Evolutionary conservation across 1,284 basidiomycete genomes (phyloP).

Genomic region (Vanrija pseudolonga): DNA sequence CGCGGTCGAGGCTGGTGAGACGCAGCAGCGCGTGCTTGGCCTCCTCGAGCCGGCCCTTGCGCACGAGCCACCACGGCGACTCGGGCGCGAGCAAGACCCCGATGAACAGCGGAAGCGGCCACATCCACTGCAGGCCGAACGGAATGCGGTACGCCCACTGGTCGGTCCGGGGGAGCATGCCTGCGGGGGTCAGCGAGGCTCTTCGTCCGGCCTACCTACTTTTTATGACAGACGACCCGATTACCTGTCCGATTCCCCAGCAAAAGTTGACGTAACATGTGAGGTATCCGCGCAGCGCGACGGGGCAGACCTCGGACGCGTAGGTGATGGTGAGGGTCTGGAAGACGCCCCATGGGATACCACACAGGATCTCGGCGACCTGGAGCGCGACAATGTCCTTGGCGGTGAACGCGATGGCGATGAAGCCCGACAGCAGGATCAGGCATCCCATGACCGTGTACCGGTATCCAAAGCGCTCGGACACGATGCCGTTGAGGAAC

Average conservation of each 20-base stretch:
- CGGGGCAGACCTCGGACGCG: conserved; percentile 45
- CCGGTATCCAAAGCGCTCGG: conserved; percentile 48
- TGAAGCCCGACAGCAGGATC: conserved; percentile 32
- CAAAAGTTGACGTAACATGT: conserved; percentile 45
- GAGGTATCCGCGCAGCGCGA: conserved; percentile 43
- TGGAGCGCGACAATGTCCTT: conserved; percentile 31
- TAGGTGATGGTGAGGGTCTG: conserved; percentile 26
- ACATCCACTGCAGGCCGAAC: conserved; percentile 40
- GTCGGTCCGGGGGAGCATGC: conserved; percentile 33
- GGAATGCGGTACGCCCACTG: conserved; percentile 42
- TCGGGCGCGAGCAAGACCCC: conserved; percentile 34
- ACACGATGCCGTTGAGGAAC: conserved; percentile 45
- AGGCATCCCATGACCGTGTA: conserved; percentile 38
- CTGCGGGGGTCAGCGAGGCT: too few relatives aligned
- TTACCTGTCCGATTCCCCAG: conserved; percentile 44
- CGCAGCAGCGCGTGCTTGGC: conserved; percentile 48
- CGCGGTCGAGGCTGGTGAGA: conserved; percentile 37
- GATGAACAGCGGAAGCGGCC: conserved; percentile 36
- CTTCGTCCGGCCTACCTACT: too few relatives aligned
- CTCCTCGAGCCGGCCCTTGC: conserved; percentile 46
- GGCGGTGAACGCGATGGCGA: conserved; percentile 43
- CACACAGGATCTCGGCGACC: conserved; percentile 37
- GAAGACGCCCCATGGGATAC: conserved; percentile 44
- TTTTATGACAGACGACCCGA: conserved; percentile 47
- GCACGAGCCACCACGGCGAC: conserved; percentile 25